Conservation (phyloP, 2,329 filamentous ascomycete genomes). For the Xylariaceae sp. region DNA sequence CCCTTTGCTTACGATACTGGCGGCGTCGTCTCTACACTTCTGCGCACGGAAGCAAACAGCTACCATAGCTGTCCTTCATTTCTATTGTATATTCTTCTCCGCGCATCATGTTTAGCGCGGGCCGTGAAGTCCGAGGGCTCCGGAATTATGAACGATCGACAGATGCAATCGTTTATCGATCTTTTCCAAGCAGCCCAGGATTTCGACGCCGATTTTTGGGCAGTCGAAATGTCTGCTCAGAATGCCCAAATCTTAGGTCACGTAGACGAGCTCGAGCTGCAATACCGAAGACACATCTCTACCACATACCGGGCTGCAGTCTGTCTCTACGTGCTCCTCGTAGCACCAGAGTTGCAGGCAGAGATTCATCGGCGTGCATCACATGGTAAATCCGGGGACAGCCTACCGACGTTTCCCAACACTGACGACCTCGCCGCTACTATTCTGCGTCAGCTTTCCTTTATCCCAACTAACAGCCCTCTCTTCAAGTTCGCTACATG, state of each 20-base stretch:
- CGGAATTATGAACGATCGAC: slow-evolving; percentile 36
- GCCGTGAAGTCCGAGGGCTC: slow-evolving; percentile 33
- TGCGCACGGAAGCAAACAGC: slow-evolving; percentile 36
- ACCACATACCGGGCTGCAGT: slow-evolving; percentile 51
- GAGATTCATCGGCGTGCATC: slow-evolving; percentile 15
- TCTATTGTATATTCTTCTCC: slow-evolving; percentile 49
- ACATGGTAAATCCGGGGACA: background rate
- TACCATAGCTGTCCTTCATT: slow-evolving; percentile 38
- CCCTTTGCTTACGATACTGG: slow-evolving; percentile 33
- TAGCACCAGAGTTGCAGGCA: slow-evolving; percentile 28
- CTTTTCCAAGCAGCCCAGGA: slow-evolving; percentile 46
- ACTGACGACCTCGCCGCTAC: slow-evolving; percentile 51
- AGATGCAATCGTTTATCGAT: slow-evolving; percentile 41
- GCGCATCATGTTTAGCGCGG: slow-evolving; percentile 48
- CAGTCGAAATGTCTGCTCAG: slow-evolving; percentile 40
- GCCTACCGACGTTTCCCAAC: slow-evolving; percentile 42
- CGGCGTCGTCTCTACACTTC: slow-evolving; percentile 29
- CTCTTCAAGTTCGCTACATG: slow-evolving; percentile 64
- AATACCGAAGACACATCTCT: slow-evolving; percentile 45
- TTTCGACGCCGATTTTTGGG: slow-evolving; percentile 49
- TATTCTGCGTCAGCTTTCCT: slow-evolving; percentile 53
- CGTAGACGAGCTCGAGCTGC: slow-evolving; percentile 44
- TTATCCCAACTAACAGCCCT: slow-evolving; percentile 50
- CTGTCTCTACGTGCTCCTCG: slow-evolving; percentile 50
- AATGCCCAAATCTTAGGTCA: slow-evolving; percentile 31